These are phyloP conservation scores for Biancaea sappan DNA, from an alignment of 306 rosid genomes.

Conservation along the genomic window DNA sequence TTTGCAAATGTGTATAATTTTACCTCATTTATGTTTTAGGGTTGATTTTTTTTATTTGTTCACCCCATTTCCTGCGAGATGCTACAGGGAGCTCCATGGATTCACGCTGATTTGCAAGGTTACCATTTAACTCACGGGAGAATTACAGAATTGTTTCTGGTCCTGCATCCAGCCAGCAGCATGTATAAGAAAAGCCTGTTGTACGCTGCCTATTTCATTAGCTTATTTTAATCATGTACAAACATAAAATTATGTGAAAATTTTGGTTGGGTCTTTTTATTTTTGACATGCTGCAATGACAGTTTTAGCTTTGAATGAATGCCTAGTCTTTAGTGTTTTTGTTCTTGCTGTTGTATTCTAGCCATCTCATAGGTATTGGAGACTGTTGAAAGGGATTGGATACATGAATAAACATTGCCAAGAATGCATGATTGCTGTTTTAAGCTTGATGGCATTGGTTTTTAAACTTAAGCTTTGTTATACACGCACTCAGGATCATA, in stretches of 20 bases:
- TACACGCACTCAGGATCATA: background rate
- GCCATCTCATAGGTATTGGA: background rate
- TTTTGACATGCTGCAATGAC: slow-evolving; percentile 18
- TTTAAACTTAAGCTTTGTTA: background rate
- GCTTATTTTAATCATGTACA: slow-evolving; percentile 58
- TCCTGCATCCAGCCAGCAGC: slow-evolving; percentile 55
- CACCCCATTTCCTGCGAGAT: slow-evolving; percentile 51
- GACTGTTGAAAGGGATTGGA: background rate
- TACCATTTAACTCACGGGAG: slow-evolving; percentile 44
- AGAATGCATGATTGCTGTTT: background rate
- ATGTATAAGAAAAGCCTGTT: slow-evolving; percentile 49
- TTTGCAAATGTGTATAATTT: slow-evolving; percentile 76
- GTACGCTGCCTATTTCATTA: slow-evolving; percentile 55
- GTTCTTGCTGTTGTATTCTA: background rate
- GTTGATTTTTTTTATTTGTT: slow-evolving; percentile 41
- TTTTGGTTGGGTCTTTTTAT: slow-evolving; percentile 41
- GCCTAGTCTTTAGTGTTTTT: background rate
- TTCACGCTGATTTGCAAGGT: slow-evolving; percentile 39
- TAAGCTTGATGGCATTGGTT: background rate
- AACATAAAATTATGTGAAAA: slow-evolving; percentile 48
- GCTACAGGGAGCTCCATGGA: slow-evolving; percentile 40
- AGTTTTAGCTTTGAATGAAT: slow-evolving; percentile 29
- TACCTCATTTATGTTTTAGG: slow-evolving; percentile 44
- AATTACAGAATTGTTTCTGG: slow-evolving; percentile 44
- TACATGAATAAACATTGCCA: background rate